Evolutionary conservation across 805 yeast genomes (phyloP).

Genomic region (Candida coquimbonensis): DNA sequence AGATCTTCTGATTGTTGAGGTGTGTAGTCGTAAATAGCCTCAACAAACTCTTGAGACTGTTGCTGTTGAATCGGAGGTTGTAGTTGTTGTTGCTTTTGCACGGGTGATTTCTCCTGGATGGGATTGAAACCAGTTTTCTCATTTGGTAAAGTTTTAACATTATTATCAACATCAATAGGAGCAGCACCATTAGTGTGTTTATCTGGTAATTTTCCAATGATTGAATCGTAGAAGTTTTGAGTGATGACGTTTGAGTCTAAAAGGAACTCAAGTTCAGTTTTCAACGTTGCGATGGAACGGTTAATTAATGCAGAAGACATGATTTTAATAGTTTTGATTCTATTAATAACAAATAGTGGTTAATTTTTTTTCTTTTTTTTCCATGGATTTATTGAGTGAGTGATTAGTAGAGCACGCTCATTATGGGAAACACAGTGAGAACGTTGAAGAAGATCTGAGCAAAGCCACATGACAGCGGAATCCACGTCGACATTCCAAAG

Average conservation of each 20-base stretch:
- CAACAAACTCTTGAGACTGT: slow-evolving; percentile 44
- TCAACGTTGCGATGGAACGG: slow-evolving; percentile 71
- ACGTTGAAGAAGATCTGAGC: slow-evolving; percentile 62
- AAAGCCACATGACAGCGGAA: slow-evolving; percentile 78
- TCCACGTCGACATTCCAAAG: slow-evolving; percentile 90
- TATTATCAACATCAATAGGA: neutral
- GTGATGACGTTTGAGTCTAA: slow-evolving; percentile 68
- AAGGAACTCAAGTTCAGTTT: slow-evolving; percentile 74
- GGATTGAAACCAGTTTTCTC: neutral
- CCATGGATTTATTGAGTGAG: too few species aligned
- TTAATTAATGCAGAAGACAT: slow-evolving; percentile 57
- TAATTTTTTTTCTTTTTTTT: too few species aligned
- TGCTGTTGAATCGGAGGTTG: slow-evolving; percentile 6
- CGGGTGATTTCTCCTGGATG: too few species aligned
- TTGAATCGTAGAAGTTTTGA: slow-evolving; percentile 43
- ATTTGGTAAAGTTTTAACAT: neutral
- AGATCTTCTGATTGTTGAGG: slow-evolving; percentile 78
- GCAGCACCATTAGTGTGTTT: slow-evolving; percentile 39
- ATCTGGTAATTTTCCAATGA: slow-evolving; percentile 48
- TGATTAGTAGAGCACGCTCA: slow-evolving; percentile 34
- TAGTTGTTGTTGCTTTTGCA: too few species aligned
- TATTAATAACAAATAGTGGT: too few species aligned
- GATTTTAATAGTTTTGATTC: too few species aligned
- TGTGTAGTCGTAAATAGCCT: slow-evolving; percentile 67
- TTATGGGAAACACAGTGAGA: slow-evolving; percentile 57